These are phyloP conservation scores for Tilletia indica DNA, from an alignment of 1,284 basidiomycete genomes.

Conservation along the genomic window DNA sequence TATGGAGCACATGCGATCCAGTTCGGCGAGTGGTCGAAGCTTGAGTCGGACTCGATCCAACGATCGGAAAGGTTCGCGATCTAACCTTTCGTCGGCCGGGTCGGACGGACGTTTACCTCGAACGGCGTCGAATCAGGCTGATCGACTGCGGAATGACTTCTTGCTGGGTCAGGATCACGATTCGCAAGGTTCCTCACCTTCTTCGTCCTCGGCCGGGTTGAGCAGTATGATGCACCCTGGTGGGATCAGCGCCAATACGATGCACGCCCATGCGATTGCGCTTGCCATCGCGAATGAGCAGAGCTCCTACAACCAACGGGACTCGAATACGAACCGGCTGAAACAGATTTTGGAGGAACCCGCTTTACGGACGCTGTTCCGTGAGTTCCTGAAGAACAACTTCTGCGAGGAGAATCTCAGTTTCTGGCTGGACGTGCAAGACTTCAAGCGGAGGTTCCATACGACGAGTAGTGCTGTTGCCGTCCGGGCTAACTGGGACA, in stretches of 20 bases:
- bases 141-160: neutral
- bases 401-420: slow-evolving; percentile 98
- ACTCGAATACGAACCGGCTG: slow-evolving; percentile 86
- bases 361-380: slow-evolving; percentile 80
- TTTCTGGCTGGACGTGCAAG: slow-evolving; percentile 95
- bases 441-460: slow-evolving; percentile 92
- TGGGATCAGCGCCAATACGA: slow-evolving; percentile 4
- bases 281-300: slow-evolving; percentile 11
- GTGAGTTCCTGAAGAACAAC: slow-evolving; percentile 87
- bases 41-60: neutral
- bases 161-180: neutral
- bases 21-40: neutral
- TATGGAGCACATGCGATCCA: slow-evolving; percentile 7
- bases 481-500: slow-evolving; percentile 50
- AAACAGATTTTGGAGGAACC: slow-evolving; percentile 92
- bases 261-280: slow-evolving; percentile 12
- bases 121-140: slow-evolving; percentile 6
- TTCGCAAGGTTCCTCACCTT: slow-evolving; percentile 2
- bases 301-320: slow-evolving; percentile 54
- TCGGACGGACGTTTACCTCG: slow-evolving; percentile 1
- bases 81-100: neutral
- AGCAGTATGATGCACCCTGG: neutral
- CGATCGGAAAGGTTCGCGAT: neutral
- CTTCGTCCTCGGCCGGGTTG: slow-evolving; percentile 5
- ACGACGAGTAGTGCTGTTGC: slow-evolving; percentile 89